Conservation (phyloP, 2,329 filamentous ascomycete species). For the Ophiostoma pallidulum region DNA sequence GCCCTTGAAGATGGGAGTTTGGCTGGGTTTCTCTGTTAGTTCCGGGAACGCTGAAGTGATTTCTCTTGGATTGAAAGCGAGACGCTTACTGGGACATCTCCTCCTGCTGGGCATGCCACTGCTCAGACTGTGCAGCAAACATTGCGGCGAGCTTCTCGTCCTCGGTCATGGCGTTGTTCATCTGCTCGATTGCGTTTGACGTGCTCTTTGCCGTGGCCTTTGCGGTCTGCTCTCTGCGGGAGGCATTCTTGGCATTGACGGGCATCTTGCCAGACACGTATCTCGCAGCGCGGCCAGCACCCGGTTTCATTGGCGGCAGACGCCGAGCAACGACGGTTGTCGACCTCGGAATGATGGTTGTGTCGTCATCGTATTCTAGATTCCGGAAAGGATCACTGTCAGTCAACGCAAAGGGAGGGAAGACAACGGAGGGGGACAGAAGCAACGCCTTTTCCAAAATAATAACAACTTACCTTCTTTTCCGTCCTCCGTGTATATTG, state of each 20-base stretch:
- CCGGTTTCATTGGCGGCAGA: conserved; percentile 72
- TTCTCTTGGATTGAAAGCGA: too few relatives aligned
- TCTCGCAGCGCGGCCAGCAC: conserved; percentile 81
- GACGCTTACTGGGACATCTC: conserved; percentile 76
- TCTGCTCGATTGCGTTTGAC: conserved; percentile 49
- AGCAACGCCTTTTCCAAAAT: too few relatives aligned
- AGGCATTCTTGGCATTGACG: conserved; percentile 70
- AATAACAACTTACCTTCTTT: conserved; percentile 80
- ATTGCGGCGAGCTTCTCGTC: conserved; percentile 91
- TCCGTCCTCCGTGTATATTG: conserved; percentile 86
- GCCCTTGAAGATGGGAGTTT: conserved; percentile 52
- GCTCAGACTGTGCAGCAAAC: conserved; percentile 79
- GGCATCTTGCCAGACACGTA: conserved; percentile 98
- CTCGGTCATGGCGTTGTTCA: conserved; percentile 76
- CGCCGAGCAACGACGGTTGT: conserved; percentile 87
- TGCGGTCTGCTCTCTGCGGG: conserved; percentile 53
- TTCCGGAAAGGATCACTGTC: background rate
- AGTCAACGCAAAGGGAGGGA: background rate
- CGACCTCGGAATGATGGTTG: conserved; percentile 89
- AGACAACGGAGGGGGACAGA: too few relatives aligned
- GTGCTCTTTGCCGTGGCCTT: conserved; percentile 51
- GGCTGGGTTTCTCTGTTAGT: conserved; percentile 35
- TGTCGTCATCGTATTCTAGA: conserved; percentile 93
- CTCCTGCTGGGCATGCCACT: conserved; percentile 89
- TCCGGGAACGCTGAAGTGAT: too few relatives aligned